phyloP scores from a whole-genome alignment of 192 early-diverging fungal genomes.

The Backusella mclennaniae region DNA sequence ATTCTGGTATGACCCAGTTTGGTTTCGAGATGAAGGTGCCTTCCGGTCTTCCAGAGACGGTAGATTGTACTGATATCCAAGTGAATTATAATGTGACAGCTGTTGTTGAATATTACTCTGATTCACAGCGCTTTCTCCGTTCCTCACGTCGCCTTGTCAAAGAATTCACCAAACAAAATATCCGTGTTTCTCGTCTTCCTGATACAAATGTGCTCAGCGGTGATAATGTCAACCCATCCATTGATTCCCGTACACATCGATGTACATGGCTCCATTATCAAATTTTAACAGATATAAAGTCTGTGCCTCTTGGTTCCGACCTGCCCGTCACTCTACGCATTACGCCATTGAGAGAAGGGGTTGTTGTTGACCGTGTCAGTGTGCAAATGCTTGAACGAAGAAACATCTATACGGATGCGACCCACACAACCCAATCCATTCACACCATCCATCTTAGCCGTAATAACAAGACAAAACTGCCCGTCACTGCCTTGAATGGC shows the following conservation, averaged over 20 bases:
- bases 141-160: not conserved
- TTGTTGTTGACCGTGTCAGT: not conserved
- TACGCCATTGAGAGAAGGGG: not conserved
- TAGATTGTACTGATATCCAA: not conserved
- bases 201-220: not conserved
- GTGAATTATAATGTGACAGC: constrained; percentile 6
- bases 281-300: not conserved
- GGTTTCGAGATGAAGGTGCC: constrained; percentile 13
- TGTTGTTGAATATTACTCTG: not conserved
- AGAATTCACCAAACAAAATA: not conserved
- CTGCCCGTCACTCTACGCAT: not conserved
- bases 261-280: constrained; percentile 6
- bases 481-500: not conserved
- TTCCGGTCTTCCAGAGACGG: not conserved
- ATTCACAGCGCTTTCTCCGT: not conserved
- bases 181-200: not conserved
- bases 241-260: constrained; percentile 3
- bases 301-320: not conserved
- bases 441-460: not conserved
- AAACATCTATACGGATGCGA: not conserved
- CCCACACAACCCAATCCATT: not conserved
- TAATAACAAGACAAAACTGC: not conserved
- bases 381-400: constrained; percentile 6
- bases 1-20: not conserved
- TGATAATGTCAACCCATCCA: not conserved